A percentile compares a stretch with the other conserved stretches of the same genome.
These are phyloP conservation scores for Discostella pseudostelligera DNA, from an alignment of 108 stramenopile genomes.

Conservation along the genomic window DNA sequence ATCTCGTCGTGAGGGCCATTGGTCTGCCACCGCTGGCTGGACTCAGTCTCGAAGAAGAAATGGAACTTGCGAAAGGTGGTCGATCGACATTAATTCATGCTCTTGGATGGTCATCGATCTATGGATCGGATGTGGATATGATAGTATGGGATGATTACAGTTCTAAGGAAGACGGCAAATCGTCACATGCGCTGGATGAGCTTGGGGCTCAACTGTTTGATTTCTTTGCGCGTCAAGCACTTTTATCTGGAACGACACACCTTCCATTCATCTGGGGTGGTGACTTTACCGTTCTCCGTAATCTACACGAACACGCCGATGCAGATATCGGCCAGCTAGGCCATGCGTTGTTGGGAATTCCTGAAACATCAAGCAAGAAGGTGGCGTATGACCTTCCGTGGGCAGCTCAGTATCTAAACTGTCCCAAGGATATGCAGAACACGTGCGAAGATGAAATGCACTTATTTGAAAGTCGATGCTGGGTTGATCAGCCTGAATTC, in stretches of 20 bases:
- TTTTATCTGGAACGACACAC: conserved; percentile 50
- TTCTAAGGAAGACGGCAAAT: conserved; percentile 31
- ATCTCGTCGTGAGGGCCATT: conserved; percentile 64
- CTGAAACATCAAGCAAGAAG: conserved; percentile 49
- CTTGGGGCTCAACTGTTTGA: conserved; percentile 40
- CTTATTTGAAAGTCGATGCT: conserved; percentile 62
- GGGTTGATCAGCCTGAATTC: conserved; percentile 61
- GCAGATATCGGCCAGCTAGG: conserved; percentile 77
- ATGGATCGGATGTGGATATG: conserved; percentile 73
- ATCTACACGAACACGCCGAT: conserved; percentile 68
- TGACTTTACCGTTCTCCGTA: conserved; percentile 57
- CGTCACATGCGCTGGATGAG: conserved; percentile 15
- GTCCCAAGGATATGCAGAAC: conserved; percentile 34
- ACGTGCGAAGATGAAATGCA: conserved; percentile 51
- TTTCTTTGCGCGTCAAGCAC: conserved; percentile 69
- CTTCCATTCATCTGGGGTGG: conserved; percentile 69
- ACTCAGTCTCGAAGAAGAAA: conserved; percentile 46
- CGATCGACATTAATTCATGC: conserved; percentile 37
- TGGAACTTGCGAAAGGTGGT: conserved; percentile 18
- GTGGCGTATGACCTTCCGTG: conserved; percentile 60
- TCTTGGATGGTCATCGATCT: conserved; percentile 63
- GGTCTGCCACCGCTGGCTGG: conserved; percentile 53
- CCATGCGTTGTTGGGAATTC: conserved; percentile 46
- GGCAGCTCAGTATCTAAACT: conserved; percentile 71
- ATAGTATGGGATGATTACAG: conserved; percentile 75